Evolutionary conservation across 768 basidiomycete genomes (phyloP).

Genomic region (Mycena chlorophos): DNA sequence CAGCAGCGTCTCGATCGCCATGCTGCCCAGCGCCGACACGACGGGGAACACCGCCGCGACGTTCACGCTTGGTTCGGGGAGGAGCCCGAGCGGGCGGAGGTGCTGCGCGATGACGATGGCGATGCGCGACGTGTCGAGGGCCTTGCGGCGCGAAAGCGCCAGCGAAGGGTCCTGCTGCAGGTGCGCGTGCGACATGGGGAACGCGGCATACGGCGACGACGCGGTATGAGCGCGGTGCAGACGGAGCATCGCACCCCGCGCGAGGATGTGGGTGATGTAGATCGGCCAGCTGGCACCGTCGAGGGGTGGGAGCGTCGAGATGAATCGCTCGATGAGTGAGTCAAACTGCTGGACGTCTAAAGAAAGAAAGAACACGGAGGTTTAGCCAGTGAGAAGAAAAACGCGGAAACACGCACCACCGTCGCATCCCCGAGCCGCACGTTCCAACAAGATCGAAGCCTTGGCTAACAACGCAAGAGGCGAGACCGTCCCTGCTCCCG

Average conservation of each 20-base stretch:
- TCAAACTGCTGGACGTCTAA: too few relatives aligned
- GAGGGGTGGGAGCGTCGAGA: too few relatives aligned
- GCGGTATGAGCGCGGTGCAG: not conserved
- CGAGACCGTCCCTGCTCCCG: slow-evolving; percentile 15
- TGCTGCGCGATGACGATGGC: not conserved
- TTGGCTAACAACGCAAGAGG: slow-evolving; percentile 30
- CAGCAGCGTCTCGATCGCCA: not conserved
- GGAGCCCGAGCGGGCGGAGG: too few relatives aligned
- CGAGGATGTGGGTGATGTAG: too few relatives aligned
- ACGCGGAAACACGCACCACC: not conserved
- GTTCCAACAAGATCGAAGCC: slow-evolving; percentile 37
- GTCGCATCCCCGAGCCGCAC: slow-evolving; percentile 23
- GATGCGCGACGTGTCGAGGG: not conserved
- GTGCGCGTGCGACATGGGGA: slow-evolving; percentile 1
- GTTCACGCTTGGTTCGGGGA: not conserved
- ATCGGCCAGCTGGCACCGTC: too few relatives aligned
- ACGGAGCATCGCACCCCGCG: too few relatives aligned
- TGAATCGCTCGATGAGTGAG: too few relatives aligned
- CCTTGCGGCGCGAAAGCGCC: not conserved
- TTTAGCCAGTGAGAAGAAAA: not conserved
- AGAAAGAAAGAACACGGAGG: not conserved
- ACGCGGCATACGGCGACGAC: not conserved
- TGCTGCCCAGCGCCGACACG: not conserved
- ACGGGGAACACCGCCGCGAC: not conserved
- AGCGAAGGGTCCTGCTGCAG: slow-evolving; percentile 23